phyloP scores from a whole-genome alignment of 169 alveolate genomes.

The Plasmodium cynomolgi region DNA sequence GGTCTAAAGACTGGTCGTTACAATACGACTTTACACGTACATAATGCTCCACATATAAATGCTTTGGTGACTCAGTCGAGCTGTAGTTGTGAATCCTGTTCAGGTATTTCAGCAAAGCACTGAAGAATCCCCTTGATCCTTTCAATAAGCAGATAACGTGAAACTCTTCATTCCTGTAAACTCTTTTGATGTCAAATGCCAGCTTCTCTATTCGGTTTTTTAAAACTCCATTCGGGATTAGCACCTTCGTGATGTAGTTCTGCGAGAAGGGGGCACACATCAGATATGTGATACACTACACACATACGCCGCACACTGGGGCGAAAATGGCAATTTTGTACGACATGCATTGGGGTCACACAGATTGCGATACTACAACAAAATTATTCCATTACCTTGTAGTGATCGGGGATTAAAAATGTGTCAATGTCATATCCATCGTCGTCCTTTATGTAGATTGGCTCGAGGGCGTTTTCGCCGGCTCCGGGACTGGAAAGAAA shows the following conservation, averaged over 20 bases:
- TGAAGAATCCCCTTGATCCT: slow-evolving; percentile 84
- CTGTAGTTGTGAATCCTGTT: slow-evolving; percentile 76
- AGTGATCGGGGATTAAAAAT: slow-evolving; percentile 47
- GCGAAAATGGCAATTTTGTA: not conserved
- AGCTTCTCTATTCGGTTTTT: slow-evolving; percentile 55
- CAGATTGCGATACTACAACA: not conserved
- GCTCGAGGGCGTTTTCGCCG: slow-evolving; percentile 58
- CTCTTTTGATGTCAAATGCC: slow-evolving; percentile 78
- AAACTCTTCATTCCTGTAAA: slow-evolving; percentile 75
- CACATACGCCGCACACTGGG: not conserved
- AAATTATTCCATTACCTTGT: slow-evolving; percentile 14
- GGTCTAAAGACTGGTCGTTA: slow-evolving; percentile 64
- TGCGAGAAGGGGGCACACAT: not conserved
- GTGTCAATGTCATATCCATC: slow-evolving; percentile 67
- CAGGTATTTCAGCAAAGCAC: slow-evolving; percentile 74
- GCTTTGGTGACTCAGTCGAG: slow-evolving; percentile 12
- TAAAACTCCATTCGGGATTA: slow-evolving; percentile 48
- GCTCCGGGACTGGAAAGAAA: slow-evolving; percentile 56
- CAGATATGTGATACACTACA: not conserved
- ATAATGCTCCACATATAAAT: slow-evolving; percentile 79
- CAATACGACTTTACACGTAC: slow-evolving; percentile 79
- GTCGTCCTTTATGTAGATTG: slow-evolving; percentile 51
- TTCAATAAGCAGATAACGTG: slow-evolving; percentile 83
- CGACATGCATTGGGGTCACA: not conserved
- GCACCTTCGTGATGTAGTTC: slow-evolving; percentile 31